Base-by-base conservation (phyloP, 441 rosid genomes). In the Erodium trifolium region DNA sequence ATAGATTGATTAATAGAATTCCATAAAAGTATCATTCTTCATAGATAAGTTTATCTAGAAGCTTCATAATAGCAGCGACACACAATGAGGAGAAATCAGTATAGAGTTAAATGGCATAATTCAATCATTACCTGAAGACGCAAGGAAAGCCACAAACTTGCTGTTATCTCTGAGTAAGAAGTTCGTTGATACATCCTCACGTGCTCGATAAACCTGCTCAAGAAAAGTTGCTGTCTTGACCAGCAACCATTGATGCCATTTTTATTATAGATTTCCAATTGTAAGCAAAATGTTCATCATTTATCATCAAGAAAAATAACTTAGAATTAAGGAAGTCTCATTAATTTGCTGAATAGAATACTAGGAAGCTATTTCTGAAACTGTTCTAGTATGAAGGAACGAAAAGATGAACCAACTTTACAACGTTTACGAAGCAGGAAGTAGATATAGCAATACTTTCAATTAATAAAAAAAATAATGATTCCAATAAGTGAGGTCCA, bases 101-200 rank as follows among this genome's bases (percentile, higher is more conserved):
- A 8, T 31, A 63, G 34, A 29, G 41, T 27, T 31, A 63, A 11
- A 27, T 63, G 29, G 5, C 43, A 37, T 37, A 37, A 5, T 37
- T 37, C 43, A 6, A 37, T 37, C 43, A 37, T 6, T 86, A 92
- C 99, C 98, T 94, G 98, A 72, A 94, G 99, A 72, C 91, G 98
- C 77, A 94, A 75, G 67, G 98, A 90, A 78, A 94, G 97, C 99
- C 98, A 94, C 80, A 92, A 85, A 81, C 96, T 92, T 60, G 96
- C 96, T 71, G 77, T 83, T 47, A 80, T 78, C 83, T 90, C 99
- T 0, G 96, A 82, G 82, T 82, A 88, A 29, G 96, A 90, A 70
- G 99, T 94, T 80, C 80, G 79, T 73, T 90, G 97, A 81, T 94
- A 94, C 79, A 84, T 62, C 16, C 79, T 69, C 69, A 91, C 81